Evolutionary conservation across 148 eudicot genomes (phyloP).

Genomic region (Vaccinium macrocarpon): DNA sequence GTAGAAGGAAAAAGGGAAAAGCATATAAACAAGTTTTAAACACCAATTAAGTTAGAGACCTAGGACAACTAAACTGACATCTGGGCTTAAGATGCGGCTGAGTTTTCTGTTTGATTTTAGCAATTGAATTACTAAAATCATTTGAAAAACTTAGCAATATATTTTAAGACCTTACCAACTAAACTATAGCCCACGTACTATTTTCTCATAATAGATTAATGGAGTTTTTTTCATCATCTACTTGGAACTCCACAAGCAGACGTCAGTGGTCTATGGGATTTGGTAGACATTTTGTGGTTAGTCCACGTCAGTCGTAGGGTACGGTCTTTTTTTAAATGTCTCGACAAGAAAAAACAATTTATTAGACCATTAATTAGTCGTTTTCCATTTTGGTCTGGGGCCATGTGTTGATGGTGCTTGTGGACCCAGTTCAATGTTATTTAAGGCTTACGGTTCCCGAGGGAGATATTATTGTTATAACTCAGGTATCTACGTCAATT

Average conservation of each 20-base stretch:
- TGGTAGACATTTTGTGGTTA: neutral
- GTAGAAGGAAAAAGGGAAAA: too few species aligned
- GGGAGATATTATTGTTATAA: too few species aligned
- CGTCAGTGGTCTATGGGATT: neutral
- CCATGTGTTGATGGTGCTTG: neutral
- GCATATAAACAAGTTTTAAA: too few species aligned
- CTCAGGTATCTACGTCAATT: too few species aligned
- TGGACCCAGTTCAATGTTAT: neutral
- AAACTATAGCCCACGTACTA: neutral
- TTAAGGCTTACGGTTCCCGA: too few species aligned
- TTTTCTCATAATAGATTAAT: neutral
- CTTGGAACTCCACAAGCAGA: neutral
- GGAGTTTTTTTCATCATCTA: neutral
- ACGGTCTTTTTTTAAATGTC: neutral
- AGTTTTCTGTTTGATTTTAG: too few species aligned
- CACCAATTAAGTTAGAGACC: neutral
- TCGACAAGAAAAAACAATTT: neutral
- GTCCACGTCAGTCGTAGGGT: neutral
- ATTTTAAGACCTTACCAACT: neutral
- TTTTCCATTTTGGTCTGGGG: neutral
- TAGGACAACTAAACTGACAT: neutral
- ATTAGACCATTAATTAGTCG: neutral
- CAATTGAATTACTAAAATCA: too few species aligned
- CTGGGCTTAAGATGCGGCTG: neutral
- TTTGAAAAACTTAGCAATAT: too few species aligned